These are phyloP conservation scores for Waltiozyma sp. DNA, from an alignment of 1,139 yeast species.

Conservation along the genomic window DNA sequence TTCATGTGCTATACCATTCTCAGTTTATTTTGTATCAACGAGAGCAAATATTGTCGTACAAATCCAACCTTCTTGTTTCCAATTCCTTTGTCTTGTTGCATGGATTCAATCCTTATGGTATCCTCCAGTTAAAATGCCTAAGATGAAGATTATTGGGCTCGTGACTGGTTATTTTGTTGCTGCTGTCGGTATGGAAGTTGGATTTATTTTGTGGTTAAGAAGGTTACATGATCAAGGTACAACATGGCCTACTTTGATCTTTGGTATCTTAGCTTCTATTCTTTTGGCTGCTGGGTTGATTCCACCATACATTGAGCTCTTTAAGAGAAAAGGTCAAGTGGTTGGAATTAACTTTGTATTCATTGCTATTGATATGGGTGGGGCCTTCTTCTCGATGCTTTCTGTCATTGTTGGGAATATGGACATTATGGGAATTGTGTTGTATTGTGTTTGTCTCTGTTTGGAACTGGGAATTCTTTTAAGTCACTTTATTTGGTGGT, in stretches of 20 bases:
- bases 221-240: constrained; percentile 38
- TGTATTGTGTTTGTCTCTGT: constrained; percentile 61
- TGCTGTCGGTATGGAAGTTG: constrained; percentile 55
- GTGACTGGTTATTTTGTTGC: constrained; percentile 30
- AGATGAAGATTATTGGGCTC: constrained; percentile 28
- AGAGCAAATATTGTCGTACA: constrained; percentile 67
- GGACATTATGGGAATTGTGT: constrained; percentile 68
- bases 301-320: constrained; percentile 83
- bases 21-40: constrained; percentile 66
- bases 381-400: constrained; percentile 69
- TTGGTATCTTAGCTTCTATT: constrained; percentile 73
- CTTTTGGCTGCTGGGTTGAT: constrained; percentile 66
- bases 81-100: constrained; percentile 54
- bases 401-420: constrained; percentile 48
- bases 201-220: constrained; percentile 61
- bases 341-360: constrained; percentile 85
- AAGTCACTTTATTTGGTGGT: constrained; percentile 62
- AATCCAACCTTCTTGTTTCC: constrained; percentile 80
- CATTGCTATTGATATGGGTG: constrained; percentile 62
- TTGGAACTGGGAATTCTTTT: constrained; percentile 69
- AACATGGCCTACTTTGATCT: constrained; percentile 67
- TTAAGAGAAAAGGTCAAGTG: constrained; percentile 71
- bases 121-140: constrained; percentile 49
- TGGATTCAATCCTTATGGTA: constrained; percentile 72
- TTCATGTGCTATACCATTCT: constrained; percentile 71